phyloP scores from a whole-genome alignment of 495 filamentous ascomycete species.

The Geopyxis carbonaria region DNA sequence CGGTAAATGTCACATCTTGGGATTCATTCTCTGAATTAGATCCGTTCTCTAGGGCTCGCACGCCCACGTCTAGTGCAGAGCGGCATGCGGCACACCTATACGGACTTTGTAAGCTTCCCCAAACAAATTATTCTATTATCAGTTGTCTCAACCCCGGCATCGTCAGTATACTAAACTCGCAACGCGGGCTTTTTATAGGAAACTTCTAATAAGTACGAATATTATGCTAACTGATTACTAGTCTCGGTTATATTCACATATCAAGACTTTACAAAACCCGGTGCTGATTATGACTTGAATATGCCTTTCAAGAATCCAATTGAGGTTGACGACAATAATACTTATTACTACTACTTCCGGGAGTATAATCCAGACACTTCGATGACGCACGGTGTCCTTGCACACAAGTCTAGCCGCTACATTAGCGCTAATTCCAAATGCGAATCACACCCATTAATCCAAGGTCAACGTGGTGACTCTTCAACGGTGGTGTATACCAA shows the following conservation, averaged over 20 bases:
- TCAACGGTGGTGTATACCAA: conserved; percentile 8
- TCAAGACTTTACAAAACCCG: conserved; percentile 1
- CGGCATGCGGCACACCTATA: conserved; percentile 9
- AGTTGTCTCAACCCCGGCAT: too few species aligned
- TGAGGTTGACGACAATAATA: background rate
- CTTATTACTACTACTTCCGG: conserved; percentile 6
- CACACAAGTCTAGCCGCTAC: conserved; percentile 7
- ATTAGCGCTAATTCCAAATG: conserved; percentile 5
- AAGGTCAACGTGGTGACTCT: conserved; percentile 8
- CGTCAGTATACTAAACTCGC: too few species aligned
- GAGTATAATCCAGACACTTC: conserved; percentile 7
- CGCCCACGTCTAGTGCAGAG: conserved; percentile 5
- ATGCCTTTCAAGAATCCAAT: background rate
- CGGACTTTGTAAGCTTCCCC: conserved; percentile 11
- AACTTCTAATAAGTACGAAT: too few species aligned
- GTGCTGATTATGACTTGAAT: background rate
- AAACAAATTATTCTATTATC: too few species aligned
- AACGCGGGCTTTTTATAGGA: too few species aligned
- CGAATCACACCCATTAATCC: conserved; percentile 8
- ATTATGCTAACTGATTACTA: background rate
- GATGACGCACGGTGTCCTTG: background rate
- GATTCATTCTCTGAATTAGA: conserved; percentile 1
- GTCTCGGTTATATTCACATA: background rate
- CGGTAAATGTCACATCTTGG: conserved; percentile 9
- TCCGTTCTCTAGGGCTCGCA: background rate